Percentiles rank a stretch among this genome's conserved stretches.
Conservation (phyloP, 176 grass and related monocot genomes). For the Ensete glaucum region DNA sequence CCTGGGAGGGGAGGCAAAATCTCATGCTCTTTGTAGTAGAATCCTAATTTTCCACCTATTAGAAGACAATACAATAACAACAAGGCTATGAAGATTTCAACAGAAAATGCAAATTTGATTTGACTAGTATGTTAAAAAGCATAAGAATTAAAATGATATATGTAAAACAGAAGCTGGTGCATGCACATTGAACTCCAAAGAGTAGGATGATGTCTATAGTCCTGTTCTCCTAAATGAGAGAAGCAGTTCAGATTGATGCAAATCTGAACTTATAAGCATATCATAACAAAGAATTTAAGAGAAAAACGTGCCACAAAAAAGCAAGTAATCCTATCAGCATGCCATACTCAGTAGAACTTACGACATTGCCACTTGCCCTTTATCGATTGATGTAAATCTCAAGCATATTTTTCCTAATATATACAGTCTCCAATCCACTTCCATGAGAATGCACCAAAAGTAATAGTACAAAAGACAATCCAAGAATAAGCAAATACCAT, state of each 20-base stretch:
- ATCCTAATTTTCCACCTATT: constrained; percentile 77
- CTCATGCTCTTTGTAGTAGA: constrained; percentile 99
- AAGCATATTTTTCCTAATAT: background rate
- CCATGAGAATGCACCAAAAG: background rate
- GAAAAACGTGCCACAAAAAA: no score
- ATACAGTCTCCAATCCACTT: background rate
- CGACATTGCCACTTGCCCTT: no score
- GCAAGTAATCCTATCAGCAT: no score
- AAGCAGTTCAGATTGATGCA: background rate
- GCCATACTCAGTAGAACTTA: no score
- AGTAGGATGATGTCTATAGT: background rate
- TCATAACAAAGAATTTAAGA: no score
- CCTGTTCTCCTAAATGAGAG: background rate
- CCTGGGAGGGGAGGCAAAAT: constrained; percentile 86
- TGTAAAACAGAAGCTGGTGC: background rate
- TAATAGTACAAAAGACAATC: background rate
- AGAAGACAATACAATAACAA: constrained; percentile 11
- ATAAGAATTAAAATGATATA: background rate
- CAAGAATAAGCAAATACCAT: constrained; percentile 37
- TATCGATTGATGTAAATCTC: no score
- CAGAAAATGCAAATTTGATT: background rate
- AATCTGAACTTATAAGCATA: no score
- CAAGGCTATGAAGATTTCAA: background rate
- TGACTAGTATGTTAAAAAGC: no score
- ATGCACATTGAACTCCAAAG: background rate